Evolutionary conservation across 306 rosid species (phyloP), one percentile per base, ranked within the genome.

Genomic region (Delonix regia): DNA sequence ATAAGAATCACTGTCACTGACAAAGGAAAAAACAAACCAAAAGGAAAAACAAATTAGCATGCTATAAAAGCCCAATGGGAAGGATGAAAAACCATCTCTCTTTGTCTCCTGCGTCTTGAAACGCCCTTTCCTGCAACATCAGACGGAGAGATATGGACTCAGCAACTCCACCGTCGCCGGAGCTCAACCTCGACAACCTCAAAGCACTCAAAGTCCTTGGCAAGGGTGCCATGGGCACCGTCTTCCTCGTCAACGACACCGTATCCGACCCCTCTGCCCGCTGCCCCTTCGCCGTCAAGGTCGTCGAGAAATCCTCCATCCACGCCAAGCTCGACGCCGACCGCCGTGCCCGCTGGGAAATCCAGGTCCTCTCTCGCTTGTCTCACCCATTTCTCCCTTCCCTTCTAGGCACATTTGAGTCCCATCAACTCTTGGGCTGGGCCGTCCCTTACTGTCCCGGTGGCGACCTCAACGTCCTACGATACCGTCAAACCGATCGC

Each of bases 141-240:
- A 12, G 27, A 74, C 68, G 5, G 22, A 65, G 75, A 9, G 27
- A 69, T 0, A 89, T 89, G 88, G 92, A 87, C n/a, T 33, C 75
- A 36, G 25, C 84, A 10, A 77, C 65, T 18, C 42, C 85, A 19
- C 10, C 73, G 6, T 67, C 82, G 44, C 80, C 88, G 83, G 79
- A 85, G 59, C 85, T 91, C 4, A 22, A 83, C 55, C 80, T 91
- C 34, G 81, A 88, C 73, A 83, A 63, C 11, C 87, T 91, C 33
- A 88, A 28, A 73, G 84, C 91, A 25, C 78, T 86, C 44, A 88
- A 87, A 64, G 80, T 94, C 0, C 75, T 94, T 0, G 98, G 98
- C 1, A 87, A 87, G 51, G 98, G 98, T 22, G 98, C 97, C 71
- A 88, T 94, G 98, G 98, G 98, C 6, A 94, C 97, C 5, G 98